Base-by-base conservation (phyloP, 129 eudicot species). In the Escallonia herrerae region DNA sequence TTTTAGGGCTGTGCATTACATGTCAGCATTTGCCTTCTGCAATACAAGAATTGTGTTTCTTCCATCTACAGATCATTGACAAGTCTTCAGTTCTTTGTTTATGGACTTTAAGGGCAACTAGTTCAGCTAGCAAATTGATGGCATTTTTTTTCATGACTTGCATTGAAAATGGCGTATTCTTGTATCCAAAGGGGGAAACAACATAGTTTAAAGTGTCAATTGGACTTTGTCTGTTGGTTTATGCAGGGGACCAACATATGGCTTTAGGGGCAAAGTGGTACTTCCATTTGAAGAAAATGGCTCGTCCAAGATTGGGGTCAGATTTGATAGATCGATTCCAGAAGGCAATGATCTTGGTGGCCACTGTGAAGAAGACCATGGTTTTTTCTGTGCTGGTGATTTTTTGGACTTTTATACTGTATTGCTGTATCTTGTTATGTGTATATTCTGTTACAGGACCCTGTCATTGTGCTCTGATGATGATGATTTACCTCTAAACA, bases 291-390 rank as follows among this genome's bases (percentile, higher is more conserved):
- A 85, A 69, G 91, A 79, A 43, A 91, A 91, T 73, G 91, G 83
- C 7, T 74, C 95, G 74, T 87, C 97, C 10, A 91, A 91, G 78
- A 77, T 91, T 64, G 97, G 97, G 56, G 96, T 91, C 63, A 81
- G 96, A 73, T 91, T 91, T 65, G 97, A 91, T 76, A 83, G 63
- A 75, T 75, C 87, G 62, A 76, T 91, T 72, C 85, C 84, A 69
- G 96, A 83, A 64, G 97, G 97, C 66, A 87, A 75, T 58, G 90
- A 91, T 83, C 96, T 91, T 67, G 97, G 97, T 10, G 97, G 97
- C 62, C 65, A 67, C 55, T 91, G 97, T 71, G 97, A 91, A 75
- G 94, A 66, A 70, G 87, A 79, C 55, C 96, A 83, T 73, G 96
- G 97, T 49, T 91, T 91, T 76, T 87, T 87, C 77, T 91, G 97